A percentile compares a stretch with the other conserved stretches of the same genome.
These are phyloP conservation scores for Amanita polypyramis DNA, from an alignment of 768 basidiomycete species.

Conservation along the genomic window DNA sequence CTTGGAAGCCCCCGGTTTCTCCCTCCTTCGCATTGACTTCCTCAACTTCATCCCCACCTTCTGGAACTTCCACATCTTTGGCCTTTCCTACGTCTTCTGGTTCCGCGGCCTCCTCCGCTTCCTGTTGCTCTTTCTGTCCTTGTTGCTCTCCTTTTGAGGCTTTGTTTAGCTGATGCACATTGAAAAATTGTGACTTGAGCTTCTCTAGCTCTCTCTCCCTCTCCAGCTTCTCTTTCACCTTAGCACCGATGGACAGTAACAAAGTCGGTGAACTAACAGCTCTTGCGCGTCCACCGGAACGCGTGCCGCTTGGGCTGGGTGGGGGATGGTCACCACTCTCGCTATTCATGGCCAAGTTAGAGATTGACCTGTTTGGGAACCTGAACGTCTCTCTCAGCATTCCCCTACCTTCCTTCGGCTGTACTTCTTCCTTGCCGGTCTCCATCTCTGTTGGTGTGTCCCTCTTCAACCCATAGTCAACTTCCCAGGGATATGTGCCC, in stretches of 20 bases:
- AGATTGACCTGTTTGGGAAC: slow-evolving; percentile 1
- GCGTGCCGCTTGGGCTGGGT: background rate
- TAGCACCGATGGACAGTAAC: slow-evolving; percentile 14
- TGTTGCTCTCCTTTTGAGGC: background rate
- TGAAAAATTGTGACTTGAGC: background rate
- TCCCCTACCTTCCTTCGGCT: background rate
- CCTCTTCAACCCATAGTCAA: background rate
- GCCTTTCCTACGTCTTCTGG: background rate
- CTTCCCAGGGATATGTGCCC: slow-evolving; percentile 7
- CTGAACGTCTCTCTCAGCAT: background rate
- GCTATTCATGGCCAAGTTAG: background rate
- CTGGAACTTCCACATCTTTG: background rate
- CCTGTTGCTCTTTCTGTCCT: background rate
- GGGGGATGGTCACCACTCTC: background rate
- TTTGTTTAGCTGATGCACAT: background rate
- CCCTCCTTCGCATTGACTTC: background rate
- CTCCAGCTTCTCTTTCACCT: slow-evolving; percentile 2
- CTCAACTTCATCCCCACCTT: background rate
- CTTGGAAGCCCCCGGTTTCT: background rate
- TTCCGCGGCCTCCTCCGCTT: background rate
- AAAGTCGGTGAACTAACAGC: slow-evolving; percentile 29
- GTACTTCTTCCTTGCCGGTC: background rate
- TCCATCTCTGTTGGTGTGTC: background rate
- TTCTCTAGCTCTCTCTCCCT: background rate
- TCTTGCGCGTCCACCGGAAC: slow-evolving; percentile 12